A percentile compares a stretch with the other conserved stretches of the same genome.
Evolutionary conservation across 768 basidiomycete species (phyloP).

Genomic region (Daedaleopsis sinensis): DNA sequence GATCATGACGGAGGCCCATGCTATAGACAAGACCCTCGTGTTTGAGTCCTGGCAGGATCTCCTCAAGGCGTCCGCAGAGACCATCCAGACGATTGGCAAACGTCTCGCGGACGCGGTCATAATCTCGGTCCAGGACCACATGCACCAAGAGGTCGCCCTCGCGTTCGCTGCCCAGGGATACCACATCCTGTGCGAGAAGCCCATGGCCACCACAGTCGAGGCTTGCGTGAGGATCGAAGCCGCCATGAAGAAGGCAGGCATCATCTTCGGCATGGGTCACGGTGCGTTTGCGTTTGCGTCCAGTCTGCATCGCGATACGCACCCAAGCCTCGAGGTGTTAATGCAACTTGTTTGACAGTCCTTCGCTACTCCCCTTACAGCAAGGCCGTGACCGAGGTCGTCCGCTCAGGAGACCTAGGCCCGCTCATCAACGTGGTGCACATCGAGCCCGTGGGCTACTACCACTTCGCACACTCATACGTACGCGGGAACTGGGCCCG

Average conservation of each 20-base stretch:
- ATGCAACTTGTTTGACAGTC: slow-evolving; percentile 47
- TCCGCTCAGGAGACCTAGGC: slow-evolving; percentile 73
- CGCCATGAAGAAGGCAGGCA: slow-evolving; percentile 66
- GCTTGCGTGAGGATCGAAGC: slow-evolving; percentile 79
- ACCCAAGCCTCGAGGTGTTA: not conserved
- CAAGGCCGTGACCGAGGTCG: slow-evolving; percentile 65
- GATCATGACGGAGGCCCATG: slow-evolving; percentile 57
- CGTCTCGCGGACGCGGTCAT: slow-evolving; percentile 83
- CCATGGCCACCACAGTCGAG: slow-evolving; percentile 77
- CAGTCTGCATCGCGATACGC: not conserved
- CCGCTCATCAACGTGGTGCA: slow-evolving; percentile 83
- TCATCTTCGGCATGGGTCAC: slow-evolving; percentile 88
- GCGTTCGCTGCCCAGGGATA: slow-evolving; percentile 84
- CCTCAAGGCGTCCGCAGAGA: slow-evolving; percentile 65
- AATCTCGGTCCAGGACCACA: slow-evolving; percentile 77
- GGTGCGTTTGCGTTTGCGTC: slow-evolving; percentile 47
- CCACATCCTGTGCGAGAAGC: slow-evolving; percentile 91
- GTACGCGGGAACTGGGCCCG: slow-evolving; percentile 83
- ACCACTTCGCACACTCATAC: slow-evolving; percentile 88
- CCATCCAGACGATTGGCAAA: slow-evolving; percentile 61
- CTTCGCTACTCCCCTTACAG: slow-evolving; percentile 88
- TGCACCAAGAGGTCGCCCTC: slow-evolving; percentile 74
- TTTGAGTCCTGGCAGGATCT: slow-evolving; percentile 77
- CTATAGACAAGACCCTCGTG: slow-evolving; percentile 67
- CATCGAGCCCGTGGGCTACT: slow-evolving; percentile 85